Evolutionary conservation across 768 basidiomycete genomes (phyloP).

Genomic region (Favolaschia claudopus): DNA sequence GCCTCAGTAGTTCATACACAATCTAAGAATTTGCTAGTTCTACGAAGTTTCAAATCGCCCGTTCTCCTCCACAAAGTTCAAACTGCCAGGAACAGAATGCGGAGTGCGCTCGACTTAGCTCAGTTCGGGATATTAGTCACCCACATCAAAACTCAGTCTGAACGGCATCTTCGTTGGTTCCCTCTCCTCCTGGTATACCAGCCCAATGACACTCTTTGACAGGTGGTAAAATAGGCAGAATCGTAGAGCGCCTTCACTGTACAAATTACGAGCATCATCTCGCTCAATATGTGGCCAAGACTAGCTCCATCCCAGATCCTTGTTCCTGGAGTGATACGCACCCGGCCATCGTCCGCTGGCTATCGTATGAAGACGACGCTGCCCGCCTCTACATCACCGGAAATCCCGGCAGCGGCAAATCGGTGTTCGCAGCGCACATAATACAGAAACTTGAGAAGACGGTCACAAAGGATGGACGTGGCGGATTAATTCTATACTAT

Average conservation of each 20-base stretch:
- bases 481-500: slow-evolving; percentile 7
- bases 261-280: slow-evolving; percentile 14
- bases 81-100: slow-evolving; percentile 4
- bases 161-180: background rate
- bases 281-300: slow-evolving; percentile 6
- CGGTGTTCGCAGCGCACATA: slow-evolving; percentile 6
- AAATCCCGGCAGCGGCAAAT: slow-evolving; percentile 6
- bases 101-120: slow-evolving; percentile 4
- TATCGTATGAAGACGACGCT: slow-evolving; percentile 7
- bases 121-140: slow-evolving; percentile 3
- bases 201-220: background rate
- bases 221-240: background rate
- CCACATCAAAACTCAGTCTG: background rate
- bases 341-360: background rate
- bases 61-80: background rate
- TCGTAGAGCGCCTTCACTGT: slow-evolving; percentile 3
- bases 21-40: background rate
- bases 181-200: background rate
- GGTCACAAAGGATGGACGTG: background rate
- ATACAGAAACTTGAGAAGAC: slow-evolving; percentile 5
- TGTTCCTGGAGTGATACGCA: slow-evolving; percentile 9
- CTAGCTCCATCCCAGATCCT: slow-evolving; percentile 3
- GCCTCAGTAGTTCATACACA: background rate
- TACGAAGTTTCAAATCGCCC: slow-evolving; percentile 7
- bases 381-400: background rate